Evolutionary conservation across 495 filamentous ascomycete species (phyloP).

Genomic region (Daldinia vernicosa): DNA sequence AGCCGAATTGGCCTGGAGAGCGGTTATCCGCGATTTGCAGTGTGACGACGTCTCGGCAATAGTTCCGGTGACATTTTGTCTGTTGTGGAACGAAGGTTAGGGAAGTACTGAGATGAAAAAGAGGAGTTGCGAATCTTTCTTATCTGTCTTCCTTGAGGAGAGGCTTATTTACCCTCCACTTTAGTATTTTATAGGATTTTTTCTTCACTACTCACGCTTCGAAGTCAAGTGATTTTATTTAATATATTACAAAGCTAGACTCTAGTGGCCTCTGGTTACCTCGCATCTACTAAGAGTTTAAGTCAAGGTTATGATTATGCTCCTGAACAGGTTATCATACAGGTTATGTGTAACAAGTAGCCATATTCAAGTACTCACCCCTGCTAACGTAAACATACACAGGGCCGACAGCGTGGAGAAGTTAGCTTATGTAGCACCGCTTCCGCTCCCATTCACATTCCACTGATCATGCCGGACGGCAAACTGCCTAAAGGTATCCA

Average conservation of each 20-base stretch:
- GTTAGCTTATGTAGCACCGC: neutral
- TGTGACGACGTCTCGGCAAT: constrained; percentile 3
- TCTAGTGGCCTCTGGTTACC: neutral
- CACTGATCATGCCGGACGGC: constrained; percentile 47
- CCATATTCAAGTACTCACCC: neutral
- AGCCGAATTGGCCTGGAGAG: neutral
- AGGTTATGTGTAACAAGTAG: neutral
- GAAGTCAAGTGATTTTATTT: neutral
- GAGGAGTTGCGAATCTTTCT: too few species aligned
- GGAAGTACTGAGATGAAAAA: neutral
- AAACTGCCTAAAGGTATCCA: constrained; percentile 58
- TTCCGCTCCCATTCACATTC: constrained; percentile 18
- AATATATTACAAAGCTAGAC: neutral
- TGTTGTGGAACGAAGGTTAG: neutral
- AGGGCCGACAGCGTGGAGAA: neutral
- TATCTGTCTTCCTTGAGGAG: neutral
- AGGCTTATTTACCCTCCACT: neutral
- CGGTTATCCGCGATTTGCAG: neutral
- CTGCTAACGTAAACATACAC: neutral
- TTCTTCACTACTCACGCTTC: neutral
- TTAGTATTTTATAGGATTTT: neutral
- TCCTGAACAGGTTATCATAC: neutral
- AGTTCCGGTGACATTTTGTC: neutral
- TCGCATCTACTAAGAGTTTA: neutral
- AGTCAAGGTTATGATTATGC: neutral